Conservation (phyloP, 2,329 filamentous ascomycete species). For the Tolypocladium inflatum region DNA sequence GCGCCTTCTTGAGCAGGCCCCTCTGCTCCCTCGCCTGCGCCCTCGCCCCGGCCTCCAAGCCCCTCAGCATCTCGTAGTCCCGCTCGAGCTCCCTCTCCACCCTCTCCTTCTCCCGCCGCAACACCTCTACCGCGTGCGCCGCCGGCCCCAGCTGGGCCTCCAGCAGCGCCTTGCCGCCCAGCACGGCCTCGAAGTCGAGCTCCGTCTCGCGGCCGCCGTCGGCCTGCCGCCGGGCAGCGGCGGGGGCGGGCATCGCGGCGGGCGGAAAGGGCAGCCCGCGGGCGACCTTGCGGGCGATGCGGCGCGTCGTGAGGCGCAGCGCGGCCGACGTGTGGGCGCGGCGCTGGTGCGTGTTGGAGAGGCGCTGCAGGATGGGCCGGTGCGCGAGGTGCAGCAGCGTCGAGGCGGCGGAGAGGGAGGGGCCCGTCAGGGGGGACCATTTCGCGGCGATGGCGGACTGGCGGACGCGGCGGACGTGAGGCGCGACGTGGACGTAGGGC, state of each 20-base stretch:
- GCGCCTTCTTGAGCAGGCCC: constrained; percentile 37
- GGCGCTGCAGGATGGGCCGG: constrained; percentile 50
- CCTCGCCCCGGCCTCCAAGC: constrained; percentile 46
- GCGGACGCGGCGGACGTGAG: constrained; percentile 45
- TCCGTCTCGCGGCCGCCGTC: constrained; percentile 43
- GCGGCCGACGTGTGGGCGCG: constrained; percentile 45
- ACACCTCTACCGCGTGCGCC: constrained; percentile 52
- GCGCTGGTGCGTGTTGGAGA: constrained; percentile 37
- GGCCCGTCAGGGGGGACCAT: constrained; percentile 49
- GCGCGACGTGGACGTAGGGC: constrained; percentile 40
- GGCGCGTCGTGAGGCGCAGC: constrained; percentile 44
- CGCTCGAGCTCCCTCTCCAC: constrained; percentile 45
- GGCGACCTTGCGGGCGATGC: constrained; percentile 47
- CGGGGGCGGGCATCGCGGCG: constrained; percentile 20
- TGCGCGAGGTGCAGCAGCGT: constrained; percentile 49
- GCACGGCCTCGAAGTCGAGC: constrained; percentile 56
- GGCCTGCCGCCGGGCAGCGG: constrained; percentile 12
- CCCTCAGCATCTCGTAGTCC: constrained; percentile 42
- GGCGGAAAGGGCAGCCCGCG: constrained; percentile 60
- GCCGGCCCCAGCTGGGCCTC: constrained; percentile 52
- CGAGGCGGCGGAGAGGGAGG: constrained; percentile 46
- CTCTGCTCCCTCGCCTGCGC: constrained; percentile 42
- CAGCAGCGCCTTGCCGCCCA: constrained; percentile 46
- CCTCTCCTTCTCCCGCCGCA: constrained; percentile 46
- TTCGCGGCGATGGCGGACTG: constrained; percentile 57